A percentile compares a stretch with the other conserved stretches of the same genome.
Conservation (phyloP, 345 rosid genomes). For the Euphorbia pulcherrima region DNA sequence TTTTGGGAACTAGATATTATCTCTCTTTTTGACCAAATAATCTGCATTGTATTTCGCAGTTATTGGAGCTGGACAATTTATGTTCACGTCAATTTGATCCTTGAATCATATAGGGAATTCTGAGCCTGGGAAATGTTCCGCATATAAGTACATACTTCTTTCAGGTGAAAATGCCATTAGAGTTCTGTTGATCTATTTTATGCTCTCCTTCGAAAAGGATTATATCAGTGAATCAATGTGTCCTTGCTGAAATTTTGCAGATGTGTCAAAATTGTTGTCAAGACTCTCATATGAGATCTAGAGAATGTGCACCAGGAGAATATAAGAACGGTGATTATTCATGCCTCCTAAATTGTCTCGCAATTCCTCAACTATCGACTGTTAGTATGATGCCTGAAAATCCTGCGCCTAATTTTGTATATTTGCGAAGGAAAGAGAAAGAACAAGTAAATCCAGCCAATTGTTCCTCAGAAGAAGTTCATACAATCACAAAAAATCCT, state of each 20-base stretch:
- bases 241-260: constrained; percentile 37
- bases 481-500: constrained; percentile 40
- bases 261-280: constrained; percentile 49
- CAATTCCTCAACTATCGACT: constrained; percentile 38
- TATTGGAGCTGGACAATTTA: background rate
- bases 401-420: constrained; percentile 42
- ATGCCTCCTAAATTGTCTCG: constrained; percentile 28
- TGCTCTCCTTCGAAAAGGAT: constrained; percentile 22
- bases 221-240: constrained; percentile 34
- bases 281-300: constrained; percentile 32
- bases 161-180: constrained; percentile 42
- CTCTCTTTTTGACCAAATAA: background rate
- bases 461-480: constrained; percentile 28
- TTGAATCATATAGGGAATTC: background rate
- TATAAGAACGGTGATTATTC: constrained; percentile 31
- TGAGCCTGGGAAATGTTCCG: background rate
- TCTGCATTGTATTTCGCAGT: background rate
- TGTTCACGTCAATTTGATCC: background rate
- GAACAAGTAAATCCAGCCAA: constrained; percentile 23
- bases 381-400: constrained; percentile 38
- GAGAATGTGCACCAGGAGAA: constrained; percentile 34
- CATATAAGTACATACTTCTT: constrained; percentile 11
- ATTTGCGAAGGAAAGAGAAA: constrained; percentile 49
- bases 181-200: constrained; percentile 30
- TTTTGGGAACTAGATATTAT: background rate